Conservation (phyloP, 805 yeast genomes). For the Ogataea neopini region DNA sequence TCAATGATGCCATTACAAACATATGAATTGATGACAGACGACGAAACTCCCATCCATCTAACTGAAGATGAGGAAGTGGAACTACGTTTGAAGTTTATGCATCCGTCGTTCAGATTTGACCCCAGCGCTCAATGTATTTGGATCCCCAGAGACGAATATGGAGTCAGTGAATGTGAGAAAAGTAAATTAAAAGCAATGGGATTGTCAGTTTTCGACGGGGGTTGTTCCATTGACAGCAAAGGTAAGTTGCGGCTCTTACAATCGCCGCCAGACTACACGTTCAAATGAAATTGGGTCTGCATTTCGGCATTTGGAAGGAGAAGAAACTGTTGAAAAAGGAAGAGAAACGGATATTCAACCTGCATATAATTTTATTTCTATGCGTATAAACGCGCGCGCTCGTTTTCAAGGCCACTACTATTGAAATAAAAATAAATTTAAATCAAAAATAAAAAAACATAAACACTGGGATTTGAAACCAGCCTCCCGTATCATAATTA, state of each 20-base stretch:
- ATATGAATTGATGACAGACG: constrained; percentile 13
- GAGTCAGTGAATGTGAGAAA: constrained; percentile 32
- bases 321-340: not conserved
- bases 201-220: constrained; percentile 20
- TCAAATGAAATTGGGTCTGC: constrained; percentile 4
- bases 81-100: constrained; percentile 20
- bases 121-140: constrained; percentile 24
- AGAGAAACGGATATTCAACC: not conserved
- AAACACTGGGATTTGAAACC: constrained; percentile 11
- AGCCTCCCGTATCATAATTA: constrained; percentile 19
- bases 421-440: no score
- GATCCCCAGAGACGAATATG: constrained; percentile 36
- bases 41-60: constrained; percentile 5
- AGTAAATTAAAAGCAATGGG: constrained; percentile 25
- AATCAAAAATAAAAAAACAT: not conserved
- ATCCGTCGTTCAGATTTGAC: constrained; percentile 28
- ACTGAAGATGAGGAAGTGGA: constrained; percentile 7
- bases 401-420: not conserved
- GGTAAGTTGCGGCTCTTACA: constrained; percentile 13
- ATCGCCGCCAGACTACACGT: constrained; percentile 23
- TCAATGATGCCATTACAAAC: constrained; percentile 40
- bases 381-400: constrained; percentile 2
- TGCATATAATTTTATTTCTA: not conserved
- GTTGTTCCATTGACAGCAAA: constrained; percentile 18
- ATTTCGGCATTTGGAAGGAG: not conserved